These are phyloP conservation scores for Coelastrella sp. DNA, from an alignment of 139 green algal genomes.

Conservation along the genomic window DNA sequence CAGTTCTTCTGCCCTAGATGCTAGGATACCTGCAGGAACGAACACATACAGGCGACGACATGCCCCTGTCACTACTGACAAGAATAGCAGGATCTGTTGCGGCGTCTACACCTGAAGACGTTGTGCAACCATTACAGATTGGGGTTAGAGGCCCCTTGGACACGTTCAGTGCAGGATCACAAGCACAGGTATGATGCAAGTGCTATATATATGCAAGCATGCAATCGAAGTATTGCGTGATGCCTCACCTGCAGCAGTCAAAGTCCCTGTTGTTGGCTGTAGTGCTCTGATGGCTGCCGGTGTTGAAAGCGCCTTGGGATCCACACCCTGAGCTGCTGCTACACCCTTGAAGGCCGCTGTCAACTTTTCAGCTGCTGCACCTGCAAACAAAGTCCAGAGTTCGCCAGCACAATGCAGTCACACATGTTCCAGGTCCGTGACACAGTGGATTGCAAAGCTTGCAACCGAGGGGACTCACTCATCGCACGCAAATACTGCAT, in stretches of 20 bases:
- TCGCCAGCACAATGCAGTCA: too few species aligned
- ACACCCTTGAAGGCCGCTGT: slow-evolving; percentile 1
- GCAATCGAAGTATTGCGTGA: background rate
- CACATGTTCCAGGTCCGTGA: too few species aligned
- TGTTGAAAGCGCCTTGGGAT: slow-evolving; percentile 9
- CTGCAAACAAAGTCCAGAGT: background rate
- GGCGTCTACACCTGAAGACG: too few species aligned
- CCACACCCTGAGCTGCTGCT: slow-evolving; percentile 19
- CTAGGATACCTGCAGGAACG: slow-evolving; percentile 4
- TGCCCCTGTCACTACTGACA: too few species aligned
- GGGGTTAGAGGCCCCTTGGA: too few species aligned
- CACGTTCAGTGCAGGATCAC: background rate
- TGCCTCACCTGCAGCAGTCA: slow-evolving; percentile 30
- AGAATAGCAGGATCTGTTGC: too few species aligned
- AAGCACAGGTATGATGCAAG: background rate
- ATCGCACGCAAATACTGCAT: too few species aligned
- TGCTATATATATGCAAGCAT: background rate
- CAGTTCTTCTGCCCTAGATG: background rate
- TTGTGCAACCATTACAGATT: too few species aligned
- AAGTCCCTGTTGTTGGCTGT: slow-evolving; percentile 32
- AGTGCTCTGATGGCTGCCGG: slow-evolving; percentile 2
- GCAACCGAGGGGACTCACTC: too few species aligned
- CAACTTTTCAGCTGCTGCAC: slow-evolving; percentile 14
- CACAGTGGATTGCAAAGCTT: too few species aligned
- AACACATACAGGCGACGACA: too few species aligned